A percentile compares a stretch with the other conserved stretches of the same genome.
Conservation (phyloP, 2,329 filamentous ascomycete genomes). For the Colletotrichum nymphaeae region DNA sequence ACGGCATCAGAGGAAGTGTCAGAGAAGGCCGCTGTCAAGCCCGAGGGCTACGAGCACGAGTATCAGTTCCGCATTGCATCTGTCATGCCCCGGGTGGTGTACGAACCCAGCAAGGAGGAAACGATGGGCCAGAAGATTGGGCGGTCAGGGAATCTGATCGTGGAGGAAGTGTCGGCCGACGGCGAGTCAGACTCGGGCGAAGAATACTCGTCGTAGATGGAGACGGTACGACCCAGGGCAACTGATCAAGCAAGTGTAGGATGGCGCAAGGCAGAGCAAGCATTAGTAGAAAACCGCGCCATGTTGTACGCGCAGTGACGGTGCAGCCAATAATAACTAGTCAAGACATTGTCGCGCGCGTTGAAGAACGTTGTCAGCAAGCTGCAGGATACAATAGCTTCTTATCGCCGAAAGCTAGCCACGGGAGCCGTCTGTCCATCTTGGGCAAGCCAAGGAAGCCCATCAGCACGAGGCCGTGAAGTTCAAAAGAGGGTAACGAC, state of each 20-base stretch:
- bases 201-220: conserved; percentile 8
- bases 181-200: conserved; percentile 35
- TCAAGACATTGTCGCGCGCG: background rate
- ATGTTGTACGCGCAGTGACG: background rate
- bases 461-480: background rate
- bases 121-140: conserved; percentile 81
- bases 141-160: conserved; percentile 86
- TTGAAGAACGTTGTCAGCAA: background rate
- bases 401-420: background rate
- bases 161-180: conserved; percentile 72
- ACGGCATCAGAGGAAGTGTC: conserved; percentile 49
- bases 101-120: conserved; percentile 73
- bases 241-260: background rate
- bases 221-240: background rate
- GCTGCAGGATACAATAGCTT: background rate
- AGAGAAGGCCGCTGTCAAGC: conserved; percentile 54
- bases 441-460: background rate
- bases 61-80: conserved; percentile 90
- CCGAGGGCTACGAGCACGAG: conserved; percentile 79
- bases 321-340: background rate
- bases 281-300: conserved; percentile 1
- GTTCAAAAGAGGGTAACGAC: background rate
- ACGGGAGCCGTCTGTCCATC: background rate
- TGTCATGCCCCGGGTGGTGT: conserved; percentile 86
- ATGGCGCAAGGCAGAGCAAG: background rate